phyloP scores from a whole-genome alignment of 495 filamentous ascomycete species.

The Terfezia claveryi region DNA sequence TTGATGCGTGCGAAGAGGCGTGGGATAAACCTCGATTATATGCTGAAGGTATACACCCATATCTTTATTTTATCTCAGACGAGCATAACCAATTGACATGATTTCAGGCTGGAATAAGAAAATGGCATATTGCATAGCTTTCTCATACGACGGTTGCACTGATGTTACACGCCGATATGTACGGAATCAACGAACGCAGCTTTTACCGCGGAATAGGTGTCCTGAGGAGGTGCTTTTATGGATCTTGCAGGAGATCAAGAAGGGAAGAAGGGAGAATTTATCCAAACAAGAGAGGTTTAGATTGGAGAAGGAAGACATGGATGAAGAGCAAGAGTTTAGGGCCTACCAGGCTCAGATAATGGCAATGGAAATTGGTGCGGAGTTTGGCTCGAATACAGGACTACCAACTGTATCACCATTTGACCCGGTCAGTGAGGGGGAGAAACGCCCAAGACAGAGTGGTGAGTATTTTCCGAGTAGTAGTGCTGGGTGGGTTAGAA shows the following conservation, averaged over 20 bases:
- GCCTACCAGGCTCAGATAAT: neutral
- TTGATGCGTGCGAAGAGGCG: conserved; percentile 80
- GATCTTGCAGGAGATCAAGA: conserved; percentile 73
- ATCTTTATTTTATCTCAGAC: neutral
- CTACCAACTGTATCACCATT: neutral
- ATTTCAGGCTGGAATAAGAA: conserved; percentile 62
- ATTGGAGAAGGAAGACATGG: conserved; percentile 70
- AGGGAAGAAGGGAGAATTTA: conserved; percentile 54
- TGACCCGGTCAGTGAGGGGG: neutral
- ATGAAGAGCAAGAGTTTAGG: conserved; percentile 63
- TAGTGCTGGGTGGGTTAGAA: no score
- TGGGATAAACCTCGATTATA: conserved; percentile 93
- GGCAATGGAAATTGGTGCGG: neutral
- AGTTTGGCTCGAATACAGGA: neutral
- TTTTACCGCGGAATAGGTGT: conserved; percentile 45
- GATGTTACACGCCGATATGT: conserved; percentile 95
- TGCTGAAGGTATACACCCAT: conserved; percentile 41
- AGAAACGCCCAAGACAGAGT: conserved; percentile 15
- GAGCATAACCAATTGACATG: neutral
- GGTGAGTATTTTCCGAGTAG: conserved; percentile 5
- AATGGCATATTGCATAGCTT: conserved; percentile 90
- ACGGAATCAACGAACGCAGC: conserved; percentile 51
- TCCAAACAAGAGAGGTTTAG: conserved; percentile 58
- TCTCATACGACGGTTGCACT: conserved; percentile 81
- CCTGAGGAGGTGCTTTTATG: conserved; percentile 78